These are phyloP conservation scores for Exserohilum rostratum DNA, from an alignment of 2,329 filamentous ascomycete species.

Conservation along the genomic window DNA sequence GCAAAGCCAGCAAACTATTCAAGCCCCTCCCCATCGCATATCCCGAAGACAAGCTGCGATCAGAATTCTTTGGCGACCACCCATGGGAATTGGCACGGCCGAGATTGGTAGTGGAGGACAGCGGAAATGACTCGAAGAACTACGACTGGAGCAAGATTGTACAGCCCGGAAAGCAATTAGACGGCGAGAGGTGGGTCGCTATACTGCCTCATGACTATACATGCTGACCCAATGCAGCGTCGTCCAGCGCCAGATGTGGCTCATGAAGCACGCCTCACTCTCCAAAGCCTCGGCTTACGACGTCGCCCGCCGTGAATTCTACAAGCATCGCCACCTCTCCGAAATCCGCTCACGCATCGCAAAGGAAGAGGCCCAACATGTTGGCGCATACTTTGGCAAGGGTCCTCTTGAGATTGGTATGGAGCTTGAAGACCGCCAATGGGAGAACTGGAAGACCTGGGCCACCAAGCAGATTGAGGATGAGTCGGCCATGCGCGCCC, in stretches of 20 bases:
- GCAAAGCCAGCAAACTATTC: constrained; percentile 76
- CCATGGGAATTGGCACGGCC: constrained; percentile 96
- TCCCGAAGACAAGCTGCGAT: constrained; percentile 81
- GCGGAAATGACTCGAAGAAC: constrained; percentile 78
- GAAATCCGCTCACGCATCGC: constrained; percentile 84
- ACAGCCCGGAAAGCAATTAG: constrained; percentile 76
- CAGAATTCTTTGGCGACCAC: constrained; percentile 88
- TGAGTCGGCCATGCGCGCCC: constrained; percentile 55
- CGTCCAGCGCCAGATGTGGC: constrained; percentile 86
- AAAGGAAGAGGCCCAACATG: constrained; percentile 82
- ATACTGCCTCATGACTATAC: neutral
- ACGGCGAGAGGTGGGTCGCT: constrained; percentile 77
- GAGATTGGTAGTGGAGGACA: constrained; percentile 79
- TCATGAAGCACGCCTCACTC: constrained; percentile 66
- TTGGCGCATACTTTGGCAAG: constrained; percentile 88
- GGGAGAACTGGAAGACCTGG: constrained; percentile 86
- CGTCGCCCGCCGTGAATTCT: constrained; percentile 86
- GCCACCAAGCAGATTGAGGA: constrained; percentile 62
- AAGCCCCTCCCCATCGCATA: constrained; percentile 78
- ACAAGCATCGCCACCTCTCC: constrained; percentile 78
- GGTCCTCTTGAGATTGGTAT: constrained; percentile 76
- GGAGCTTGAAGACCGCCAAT: constrained; percentile 78
- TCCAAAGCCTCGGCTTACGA: constrained; percentile 79
- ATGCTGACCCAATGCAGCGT: constrained; percentile 64
- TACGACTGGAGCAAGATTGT: constrained; percentile 81